Percentiles rank a stretch among this genome's conserved stretches.
Evolutionary conservation across 1,284 basidiomycete species (phyloP).

Genomic region (Lignosus rhinocerotis): DNA sequence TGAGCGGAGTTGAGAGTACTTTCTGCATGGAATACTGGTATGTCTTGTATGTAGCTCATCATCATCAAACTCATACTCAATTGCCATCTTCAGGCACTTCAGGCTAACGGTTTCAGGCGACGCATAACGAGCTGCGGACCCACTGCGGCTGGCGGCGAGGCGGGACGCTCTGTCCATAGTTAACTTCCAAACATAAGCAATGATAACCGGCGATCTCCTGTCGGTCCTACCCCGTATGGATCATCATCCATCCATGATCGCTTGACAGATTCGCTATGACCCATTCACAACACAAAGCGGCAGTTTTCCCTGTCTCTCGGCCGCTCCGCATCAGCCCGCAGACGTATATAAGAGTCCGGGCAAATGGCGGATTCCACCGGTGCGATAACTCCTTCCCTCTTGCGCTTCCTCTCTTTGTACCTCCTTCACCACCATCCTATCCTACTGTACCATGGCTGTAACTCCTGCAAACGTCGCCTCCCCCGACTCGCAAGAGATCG

Average conservation of each 20-base stretch:
- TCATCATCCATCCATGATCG: slow-evolving; percentile 18
- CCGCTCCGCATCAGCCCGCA: slow-evolving; percentile 22
- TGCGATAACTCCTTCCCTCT: slow-evolving; percentile 20
- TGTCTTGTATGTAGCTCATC: slow-evolving; percentile 3
- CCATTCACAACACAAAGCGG: slow-evolving; percentile 25
- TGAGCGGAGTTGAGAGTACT: background rate
- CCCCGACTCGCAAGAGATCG: slow-evolving; percentile 14
- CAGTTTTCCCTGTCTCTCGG: slow-evolving; percentile 20
- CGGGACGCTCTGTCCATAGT: slow-evolving; percentile 14
- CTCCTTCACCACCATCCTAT: background rate
- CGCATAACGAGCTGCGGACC: background rate
- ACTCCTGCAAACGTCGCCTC: slow-evolving; percentile 7
- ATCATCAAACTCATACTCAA: background rate
- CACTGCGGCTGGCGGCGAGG: slow-evolving; percentile 8
- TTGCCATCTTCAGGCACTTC: background rate
- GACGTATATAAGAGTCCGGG: slow-evolving; percentile 19
- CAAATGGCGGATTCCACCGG: slow-evolving; percentile 5
- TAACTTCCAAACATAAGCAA: slow-evolving; percentile 9
- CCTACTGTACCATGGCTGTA: slow-evolving; percentile 24
- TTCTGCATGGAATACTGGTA: background rate
- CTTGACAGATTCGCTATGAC: slow-evolving; percentile 24
- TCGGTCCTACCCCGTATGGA: slow-evolving; percentile 22
- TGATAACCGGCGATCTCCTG: slow-evolving; percentile 21
- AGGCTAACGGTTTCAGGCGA: background rate
- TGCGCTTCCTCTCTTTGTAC: slow-evolving; percentile 17